Conservation (phyloP, 1,284 basidiomycete genomes). For the Chiua sp. region DNA sequence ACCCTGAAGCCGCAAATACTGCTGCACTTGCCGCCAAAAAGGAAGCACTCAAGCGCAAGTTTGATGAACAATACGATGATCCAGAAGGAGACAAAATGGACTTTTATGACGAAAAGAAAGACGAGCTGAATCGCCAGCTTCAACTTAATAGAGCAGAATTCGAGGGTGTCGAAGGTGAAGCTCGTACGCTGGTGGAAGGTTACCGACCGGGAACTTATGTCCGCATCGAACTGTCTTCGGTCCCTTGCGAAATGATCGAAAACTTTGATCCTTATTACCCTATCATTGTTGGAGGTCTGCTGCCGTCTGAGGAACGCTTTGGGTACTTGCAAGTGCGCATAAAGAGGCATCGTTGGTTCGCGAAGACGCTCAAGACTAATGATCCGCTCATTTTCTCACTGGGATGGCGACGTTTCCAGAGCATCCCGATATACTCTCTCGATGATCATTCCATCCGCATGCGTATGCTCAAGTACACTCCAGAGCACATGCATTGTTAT, state of each 20-base stretch:
- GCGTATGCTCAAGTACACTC: constrained; percentile 99
- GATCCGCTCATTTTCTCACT: constrained; percentile 96
- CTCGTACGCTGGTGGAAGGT: constrained; percentile 88
- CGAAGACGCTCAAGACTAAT: constrained; percentile 94
- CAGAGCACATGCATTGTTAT: constrained; percentile 99
- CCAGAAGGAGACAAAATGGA: constrained; percentile 79
- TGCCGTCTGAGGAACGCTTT: constrained; percentile 90
- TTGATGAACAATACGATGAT: constrained; percentile 97
- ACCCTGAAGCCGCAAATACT: constrained; percentile 50
- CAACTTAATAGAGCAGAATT: constrained; percentile 91
- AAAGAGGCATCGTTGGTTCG: constrained; percentile 97
- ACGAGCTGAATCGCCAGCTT: constrained; percentile 87
- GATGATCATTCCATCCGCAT: constrained; percentile 98
- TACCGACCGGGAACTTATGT: constrained; percentile 94
- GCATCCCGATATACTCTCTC: constrained; percentile 92
- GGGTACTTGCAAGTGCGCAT: constrained; percentile 95
- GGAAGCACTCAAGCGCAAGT: constrained; percentile 91
- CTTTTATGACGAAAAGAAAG: constrained; percentile 93
- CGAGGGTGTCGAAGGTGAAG: constrained; percentile 76
- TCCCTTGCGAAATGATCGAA: constrained; percentile 93
- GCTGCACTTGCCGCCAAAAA: constrained; percentile 85
- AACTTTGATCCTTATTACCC: constrained; percentile 94
- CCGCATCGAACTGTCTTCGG: constrained; percentile 84
- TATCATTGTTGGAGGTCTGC: constrained; percentile 92
- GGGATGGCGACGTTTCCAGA: constrained; percentile 97